Evolutionary conservation across 306 rosid species (phyloP), one percentile per base, ranked within the genome.

Genomic region (Carpinus viminea): DNA sequence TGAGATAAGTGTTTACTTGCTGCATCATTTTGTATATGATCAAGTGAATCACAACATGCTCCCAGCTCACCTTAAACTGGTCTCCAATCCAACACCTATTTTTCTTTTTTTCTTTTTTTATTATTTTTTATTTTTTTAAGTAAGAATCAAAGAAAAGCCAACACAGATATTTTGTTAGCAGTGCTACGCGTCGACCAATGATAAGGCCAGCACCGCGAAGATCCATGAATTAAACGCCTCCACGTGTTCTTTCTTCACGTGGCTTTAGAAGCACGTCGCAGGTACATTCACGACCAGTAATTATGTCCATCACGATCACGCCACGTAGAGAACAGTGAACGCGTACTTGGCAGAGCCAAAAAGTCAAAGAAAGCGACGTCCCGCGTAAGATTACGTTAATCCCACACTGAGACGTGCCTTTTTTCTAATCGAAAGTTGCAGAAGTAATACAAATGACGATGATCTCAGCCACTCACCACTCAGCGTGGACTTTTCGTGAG

Each of bases 291-390:
- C 12, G 43, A 59, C 45, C 56, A 13, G 9, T 15, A 20, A 47
- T 34, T 18, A 4, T 8, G 38, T 56, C 48, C 75, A 38, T 24
- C 2, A 41, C 21, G n/a, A 69, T 78, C 75, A 69, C 51, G 69
- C 81, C 82, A 72, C 73, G 77, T n/a, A 72, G 18, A 16, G 1
- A 11, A 1, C 65, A 38, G 77, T 61, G 77, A 60, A 72, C 64
- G 24, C 70, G 15, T 13, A 50, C 53, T 2, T 4, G 38, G 6
- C 15, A 46, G 12, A 13, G 3, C 26, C 10, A 12, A 9, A 43
- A 18, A 56, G 82, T 79, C 82, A 79, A 61, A 34, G 77, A 61
- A 20, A 34, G 28, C 2, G 46, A 47, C 62, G 47, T 70, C 50
- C 45, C 26, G 11, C 26, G 28, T 12, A 3, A 24, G 72, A 36